Base-by-base conservation (phyloP, 352 stramenopile genomes). In the Pythium biforme region DNA sequence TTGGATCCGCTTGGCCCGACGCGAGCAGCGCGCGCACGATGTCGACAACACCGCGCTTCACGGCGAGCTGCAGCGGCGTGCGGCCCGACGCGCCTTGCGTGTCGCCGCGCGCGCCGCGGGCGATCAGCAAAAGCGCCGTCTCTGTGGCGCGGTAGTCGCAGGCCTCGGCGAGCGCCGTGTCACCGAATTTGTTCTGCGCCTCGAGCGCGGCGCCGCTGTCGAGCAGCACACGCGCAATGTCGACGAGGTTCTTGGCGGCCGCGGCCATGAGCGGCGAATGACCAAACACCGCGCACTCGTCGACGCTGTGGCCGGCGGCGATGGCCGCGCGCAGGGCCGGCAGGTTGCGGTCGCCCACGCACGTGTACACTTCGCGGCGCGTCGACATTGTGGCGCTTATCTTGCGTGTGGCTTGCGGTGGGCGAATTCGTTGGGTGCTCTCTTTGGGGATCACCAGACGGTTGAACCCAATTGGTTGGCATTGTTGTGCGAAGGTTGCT, bases 31-130 rank as follows among this genome's bases (percentile, higher is more conserved):
- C 55, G 40, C 68, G 72, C 1, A 64, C 73, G 14, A 82, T 34
- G 17, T 62, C n/a, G n/a, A 75, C 63, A 29, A 75, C 63, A 1
- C 65, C 59, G 49, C 62, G 71, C 33, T 67, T 70, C 17, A 67
- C 72, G 1, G 72, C 66, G 31, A 75, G 60, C 46, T 84, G 74
- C 39, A 84, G 62, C 14, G 72, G 40, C 2, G 76, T 82, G 63
- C 80, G 78, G 23, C 73, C 73, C 11, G 57, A 55, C 0, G 56
- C 48, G n/a, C 81, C 75, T 0, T 58, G 58, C 0, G 59, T 54
- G 25, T 73, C 61, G 11, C 74, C 63, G 10, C 72, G 58, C 10
- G 49, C 48, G 4, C 51, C 64, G 33, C 66, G 62, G n/a, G 59
- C 51, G 12, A 81, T 23, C 17, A 81, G 68, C 37, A 64, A 46